Conservation (phyloP, 2,329 filamentous ascomycete genomes). For the Neonectria faginata region DNA sequence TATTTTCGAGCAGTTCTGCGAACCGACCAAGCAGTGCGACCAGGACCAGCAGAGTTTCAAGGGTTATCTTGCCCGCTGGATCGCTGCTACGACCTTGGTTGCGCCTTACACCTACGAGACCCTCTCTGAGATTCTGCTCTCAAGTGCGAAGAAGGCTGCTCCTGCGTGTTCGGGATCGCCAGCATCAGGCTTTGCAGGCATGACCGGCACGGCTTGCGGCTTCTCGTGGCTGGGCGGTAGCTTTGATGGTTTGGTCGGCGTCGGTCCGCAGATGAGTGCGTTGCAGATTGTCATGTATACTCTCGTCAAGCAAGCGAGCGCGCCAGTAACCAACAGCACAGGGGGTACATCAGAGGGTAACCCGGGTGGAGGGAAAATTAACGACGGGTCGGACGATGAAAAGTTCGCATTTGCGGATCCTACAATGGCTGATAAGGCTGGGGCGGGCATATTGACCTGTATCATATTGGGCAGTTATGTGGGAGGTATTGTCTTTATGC, state of each 20-base stretch:
- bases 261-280: conserved; percentile 78
- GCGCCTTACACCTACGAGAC: no score
- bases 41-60: conserved; percentile 81
- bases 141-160: conserved; percentile 57
- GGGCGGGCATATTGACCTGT: no score
- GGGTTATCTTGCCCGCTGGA: conserved; percentile 77
- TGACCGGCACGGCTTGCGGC: conserved; percentile 72
- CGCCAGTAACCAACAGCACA: conserved; percentile 53
- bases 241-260: conserved; percentile 71
- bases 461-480: no score
- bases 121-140: no score
- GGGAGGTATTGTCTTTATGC: no score
- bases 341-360: conserved; percentile 71
- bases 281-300: conserved; percentile 58
- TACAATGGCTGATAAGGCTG: no score
- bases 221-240: conserved; percentile 68
- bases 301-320: no score
- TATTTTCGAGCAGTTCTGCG: conserved; percentile 76
- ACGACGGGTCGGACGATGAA: no score
- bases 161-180: conserved; percentile 13
- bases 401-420: no score
- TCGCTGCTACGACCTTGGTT: conserved; percentile 59
- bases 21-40: conserved; percentile 70
- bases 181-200: conserved; percentile 58
- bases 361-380: conserved; percentile 56